Evolutionary conservation across 441 rosid species (phyloP).

Genomic region (Gossypium gossypioides): DNA sequence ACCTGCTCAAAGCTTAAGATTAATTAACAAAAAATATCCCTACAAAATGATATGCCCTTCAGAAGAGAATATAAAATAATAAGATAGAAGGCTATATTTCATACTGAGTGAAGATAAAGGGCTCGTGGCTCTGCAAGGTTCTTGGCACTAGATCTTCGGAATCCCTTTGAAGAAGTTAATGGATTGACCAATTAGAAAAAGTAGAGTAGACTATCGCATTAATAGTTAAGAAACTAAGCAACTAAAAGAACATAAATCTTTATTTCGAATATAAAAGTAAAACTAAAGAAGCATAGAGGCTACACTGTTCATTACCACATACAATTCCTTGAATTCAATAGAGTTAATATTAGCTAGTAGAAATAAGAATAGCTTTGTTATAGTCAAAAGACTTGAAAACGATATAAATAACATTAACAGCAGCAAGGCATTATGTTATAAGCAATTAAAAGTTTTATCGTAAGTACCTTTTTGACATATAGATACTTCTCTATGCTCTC

Average conservation of each 20-base stretch:
- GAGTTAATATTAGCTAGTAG: background rate
- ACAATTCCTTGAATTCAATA: background rate
- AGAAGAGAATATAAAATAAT: background rate
- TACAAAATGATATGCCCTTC: background rate
- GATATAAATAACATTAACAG: background rate
- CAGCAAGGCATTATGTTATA: background rate
- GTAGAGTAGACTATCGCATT: background rate
- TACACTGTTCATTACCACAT: background rate
- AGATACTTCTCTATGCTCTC: conserved; percentile 40
- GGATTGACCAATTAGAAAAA: background rate
- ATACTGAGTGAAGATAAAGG: conserved; percentile 54
- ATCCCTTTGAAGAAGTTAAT: conserved; percentile 29
- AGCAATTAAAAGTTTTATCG: background rate
- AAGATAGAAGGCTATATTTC: conserved; percentile 9
- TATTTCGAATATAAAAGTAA: background rate
- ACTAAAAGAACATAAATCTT: background rate
- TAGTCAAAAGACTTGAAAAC: background rate
- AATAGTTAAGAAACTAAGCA: background rate
- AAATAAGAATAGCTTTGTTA: background rate
- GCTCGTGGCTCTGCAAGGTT: conserved; percentile 35
- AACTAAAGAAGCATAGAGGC: background rate
- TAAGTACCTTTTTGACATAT: conserved; percentile 35
- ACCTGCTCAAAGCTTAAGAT: conserved; percentile 33
- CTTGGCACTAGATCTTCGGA: conserved; percentile 32
- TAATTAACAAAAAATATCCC: background rate